These are phyloP conservation scores for Teratosphaeria viscida DNA, from an alignment of 2,329 filamentous ascomycete genomes.

Conservation along the genomic window DNA sequence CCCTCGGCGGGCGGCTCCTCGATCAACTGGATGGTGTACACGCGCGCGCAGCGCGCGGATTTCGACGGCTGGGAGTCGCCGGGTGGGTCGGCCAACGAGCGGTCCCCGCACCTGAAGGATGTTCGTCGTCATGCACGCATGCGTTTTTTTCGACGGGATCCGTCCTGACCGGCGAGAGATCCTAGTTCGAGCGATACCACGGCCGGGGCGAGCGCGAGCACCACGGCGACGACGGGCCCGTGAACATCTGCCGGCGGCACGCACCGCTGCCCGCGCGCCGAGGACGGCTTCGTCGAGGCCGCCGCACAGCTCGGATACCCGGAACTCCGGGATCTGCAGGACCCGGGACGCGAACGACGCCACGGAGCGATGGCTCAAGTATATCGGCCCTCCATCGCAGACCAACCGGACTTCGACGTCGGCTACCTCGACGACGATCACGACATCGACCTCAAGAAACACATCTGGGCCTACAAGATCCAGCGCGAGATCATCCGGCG, in stretches of 20 bases:
- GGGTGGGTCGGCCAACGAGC: constrained; percentile 43
- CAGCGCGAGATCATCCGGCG: constrained; percentile 51
- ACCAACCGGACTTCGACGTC: constrained; percentile 45
- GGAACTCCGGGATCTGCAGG: constrained; percentile 45
- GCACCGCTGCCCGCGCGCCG: constrained; percentile 28
- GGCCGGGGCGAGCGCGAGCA: constrained; percentile 32
- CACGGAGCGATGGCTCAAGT: constrained; percentile 38
- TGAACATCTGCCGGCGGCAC: constrained; percentile 43
- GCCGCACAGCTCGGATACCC: constrained; percentile 39
- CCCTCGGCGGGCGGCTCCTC: constrained; percentile 52
- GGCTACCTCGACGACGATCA: constrained; percentile 47
- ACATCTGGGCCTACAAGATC: constrained; percentile 55
- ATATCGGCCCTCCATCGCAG: constrained; percentile 36
- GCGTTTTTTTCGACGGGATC: background rate
- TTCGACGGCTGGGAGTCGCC: constrained; percentile 44
- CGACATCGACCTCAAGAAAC: constrained; percentile 48
- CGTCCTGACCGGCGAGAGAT: background rate
- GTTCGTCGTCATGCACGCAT: constrained; percentile 9
- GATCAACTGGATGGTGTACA: constrained; percentile 35
- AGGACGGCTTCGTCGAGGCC: constrained; percentile 43
- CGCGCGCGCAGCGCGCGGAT: constrained; percentile 35
- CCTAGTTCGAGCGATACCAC: constrained; percentile 46
- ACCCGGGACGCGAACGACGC: constrained; percentile 36
- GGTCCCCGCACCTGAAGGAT: constrained; percentile 46
- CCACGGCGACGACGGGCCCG: constrained; percentile 47